Evolutionary conservation across 352 stramenopile species (phyloP), one percentile per base, ranked within the genome.

Genomic region (Phytophthora chlamydospora): DNA sequence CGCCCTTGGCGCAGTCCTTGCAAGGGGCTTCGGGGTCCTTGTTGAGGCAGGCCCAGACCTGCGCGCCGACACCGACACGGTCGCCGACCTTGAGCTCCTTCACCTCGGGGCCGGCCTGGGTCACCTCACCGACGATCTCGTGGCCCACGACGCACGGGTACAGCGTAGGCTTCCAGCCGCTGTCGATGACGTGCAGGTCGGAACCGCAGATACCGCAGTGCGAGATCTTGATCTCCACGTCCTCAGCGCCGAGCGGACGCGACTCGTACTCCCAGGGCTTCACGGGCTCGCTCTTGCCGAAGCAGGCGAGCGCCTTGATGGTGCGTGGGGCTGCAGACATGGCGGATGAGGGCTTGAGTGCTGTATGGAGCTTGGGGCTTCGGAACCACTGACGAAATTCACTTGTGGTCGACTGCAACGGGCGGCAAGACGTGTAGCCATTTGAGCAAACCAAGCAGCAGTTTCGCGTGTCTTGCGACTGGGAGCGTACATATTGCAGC

Each of bases 61-160:
- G 79, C 10, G 78, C 87, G 19, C 89, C 89, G 33, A 97, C 86
- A 35, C 89, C 88, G 2, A 91, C 85, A 13, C 71, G 58, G 64
- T 96, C 83, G 11, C 89, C 89, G 4, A 93, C 80, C 35, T 78
- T 69, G 41, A 94, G 77, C 17, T 78, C 66, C 32, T 61, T 75
- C 2, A 96, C 88, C 1, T 83, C 56, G 3, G 51, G 16, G 2
- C 78, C 78, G 0, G 54, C 69, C 16, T 54, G 43, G 6, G 73
- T 78, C 17, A 88, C 68, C 16, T 79, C 64, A 6, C 78, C 78
- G 14, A 88, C 70, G 61, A 88, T 88, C 61, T 88, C 75, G 48
- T 85, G 78, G 17, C 76, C 78, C 0, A 76, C 63, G 1, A 88
- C 62, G 53, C 71, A 71, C 34, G 76, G 78, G 51, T 83, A 88